Base-by-base conservation (phyloP, 495 filamentous ascomycete genomes). In the Podospora pseudocomata region DNA sequence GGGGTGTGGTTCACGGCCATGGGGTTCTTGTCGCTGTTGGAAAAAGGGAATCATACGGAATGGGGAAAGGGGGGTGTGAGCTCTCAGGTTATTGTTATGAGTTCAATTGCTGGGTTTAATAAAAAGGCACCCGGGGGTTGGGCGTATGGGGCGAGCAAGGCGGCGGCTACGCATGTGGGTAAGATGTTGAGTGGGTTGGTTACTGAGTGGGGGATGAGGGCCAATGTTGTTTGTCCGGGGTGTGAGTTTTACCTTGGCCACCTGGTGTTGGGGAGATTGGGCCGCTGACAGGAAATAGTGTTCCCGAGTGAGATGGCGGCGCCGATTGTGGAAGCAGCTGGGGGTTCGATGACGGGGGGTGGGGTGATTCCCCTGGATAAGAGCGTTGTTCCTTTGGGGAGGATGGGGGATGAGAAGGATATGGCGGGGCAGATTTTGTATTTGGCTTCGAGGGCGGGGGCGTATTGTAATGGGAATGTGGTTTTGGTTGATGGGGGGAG, bases 151-250 rank as follows among this genome's bases (percentile, higher is more conserved):
- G 74, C 83, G 32, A 87, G 84, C 71, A 92, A 92, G 79, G 86
- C 87, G 13, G 87, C 86, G 0, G 81, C 83, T 15, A 88, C 80
- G 26, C 89, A 90, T 70, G 74, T 91, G 61, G 86, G 88, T 32
- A 92, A 91, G 81, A 79, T 84, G 69, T 70, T 91, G 53, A 80
- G 85, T 4, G 85, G 82, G 1, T 71, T 71, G 20, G 76, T 90
- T 32, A 81, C 80, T 18, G 79, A 82, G 23, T 90, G 87, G 77
- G 74, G 82, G 68, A 90, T 92, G 63, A 82, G 82, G 63, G 79
- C 84, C 9, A 92, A 91, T 79, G 82, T 84, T n/a, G 82, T 92
- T 28, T 86, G 86, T 9, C 89, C 90, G 32, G 90, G 89, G 20
- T 76, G 88, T 89, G 76, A 82, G 86, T 53, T 65, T 32, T 55